Conservation (phyloP, 805 yeast species). For the Ogataea glucozyma region DNA sequence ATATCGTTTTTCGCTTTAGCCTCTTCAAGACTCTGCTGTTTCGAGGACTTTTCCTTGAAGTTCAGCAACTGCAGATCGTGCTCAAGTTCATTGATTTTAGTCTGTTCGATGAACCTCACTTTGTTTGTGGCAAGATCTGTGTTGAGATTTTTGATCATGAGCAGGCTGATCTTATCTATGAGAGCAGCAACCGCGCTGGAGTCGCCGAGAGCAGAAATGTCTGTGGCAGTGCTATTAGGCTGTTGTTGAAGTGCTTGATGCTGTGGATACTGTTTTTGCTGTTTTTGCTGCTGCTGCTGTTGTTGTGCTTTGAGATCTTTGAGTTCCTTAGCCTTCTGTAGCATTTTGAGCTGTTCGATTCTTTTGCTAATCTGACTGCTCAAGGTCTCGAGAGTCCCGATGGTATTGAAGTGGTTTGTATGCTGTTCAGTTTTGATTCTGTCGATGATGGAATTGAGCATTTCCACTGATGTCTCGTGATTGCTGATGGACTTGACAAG, state of each 20-base stretch:
- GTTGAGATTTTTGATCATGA: slow-evolving; percentile 30
- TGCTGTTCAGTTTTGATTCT: slow-evolving; percentile 13
- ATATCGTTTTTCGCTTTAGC: slow-evolving; percentile 33
- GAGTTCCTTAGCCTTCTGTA: slow-evolving; percentile 18
- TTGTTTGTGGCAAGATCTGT: slow-evolving; percentile 26
- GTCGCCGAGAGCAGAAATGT: neutral
- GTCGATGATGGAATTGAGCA: slow-evolving; percentile 30
- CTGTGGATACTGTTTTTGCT: slow-evolving; percentile 6
- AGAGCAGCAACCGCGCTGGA: slow-evolving; percentile 7
- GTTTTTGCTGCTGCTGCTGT: slow-evolving; percentile 6
- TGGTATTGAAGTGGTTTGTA: slow-evolving; percentile 25
- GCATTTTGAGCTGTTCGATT: slow-evolving; percentile 23
- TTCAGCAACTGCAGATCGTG: slow-evolving; percentile 34
- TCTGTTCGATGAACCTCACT: slow-evolving; percentile 28
- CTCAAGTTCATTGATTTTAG: slow-evolving; percentile 30
- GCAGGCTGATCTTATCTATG: slow-evolving; percentile 18
- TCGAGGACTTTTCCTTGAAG: slow-evolving; percentile 29
- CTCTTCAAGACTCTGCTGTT: slow-evolving; percentile 25
- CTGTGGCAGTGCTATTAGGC: neutral
- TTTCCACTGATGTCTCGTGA: slow-evolving; percentile 40
- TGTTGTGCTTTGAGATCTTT: slow-evolving; percentile 12
- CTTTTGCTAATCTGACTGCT: slow-evolving; percentile 27
- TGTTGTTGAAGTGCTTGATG: neutral
- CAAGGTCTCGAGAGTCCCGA: slow-evolving; percentile 24
- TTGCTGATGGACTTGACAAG: slow-evolving; percentile 40